Conservation (phyloP, 768 basidiomycete genomes). For the Mycena belliarum region DNA sequence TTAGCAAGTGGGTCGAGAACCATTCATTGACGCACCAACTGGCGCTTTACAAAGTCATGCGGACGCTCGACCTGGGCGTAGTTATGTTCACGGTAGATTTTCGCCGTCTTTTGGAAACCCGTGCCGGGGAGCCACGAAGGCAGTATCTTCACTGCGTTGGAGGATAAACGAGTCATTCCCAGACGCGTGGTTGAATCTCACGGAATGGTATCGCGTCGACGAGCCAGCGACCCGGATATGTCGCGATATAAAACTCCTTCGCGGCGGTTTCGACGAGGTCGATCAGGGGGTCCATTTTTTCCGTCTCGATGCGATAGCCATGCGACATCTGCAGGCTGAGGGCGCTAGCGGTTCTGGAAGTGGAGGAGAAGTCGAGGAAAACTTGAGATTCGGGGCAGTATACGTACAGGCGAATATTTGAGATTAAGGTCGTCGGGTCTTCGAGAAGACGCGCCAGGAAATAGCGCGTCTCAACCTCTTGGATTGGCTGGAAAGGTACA, state of each 20-base stretch:
- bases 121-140: constrained; percentile 49
- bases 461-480: constrained; percentile 43
- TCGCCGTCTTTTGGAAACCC: constrained; percentile 37
- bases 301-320: constrained; percentile 42
- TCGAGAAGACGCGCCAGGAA: constrained; percentile 43
- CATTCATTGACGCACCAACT: constrained; percentile 25
- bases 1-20: background rate
- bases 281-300: constrained; percentile 38
- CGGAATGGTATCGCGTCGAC: constrained; percentile 42
- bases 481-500: constrained; percentile 32
- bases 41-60: constrained; percentile 39
- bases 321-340: constrained; percentile 44
- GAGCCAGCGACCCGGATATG: constrained; percentile 39
- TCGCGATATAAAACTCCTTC: constrained; percentile 41
- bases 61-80: constrained; percentile 37
- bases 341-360: constrained; percentile 38
- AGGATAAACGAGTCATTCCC: background rate
- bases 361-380: background rate
- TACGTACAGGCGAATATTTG: constrained; percentile 40
- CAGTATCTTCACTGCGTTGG: constrained; percentile 36
- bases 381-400: background rate
- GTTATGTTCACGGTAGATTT: constrained; percentile 32
- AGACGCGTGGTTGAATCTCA: constrained; percentile 5
- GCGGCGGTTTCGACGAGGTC: constrained; percentile 40
- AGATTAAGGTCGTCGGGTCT: constrained; percentile 36